Base-by-base conservation (phyloP, 2,329 filamentous ascomycete genomes). In the Bipolaris gigantea region DNA sequence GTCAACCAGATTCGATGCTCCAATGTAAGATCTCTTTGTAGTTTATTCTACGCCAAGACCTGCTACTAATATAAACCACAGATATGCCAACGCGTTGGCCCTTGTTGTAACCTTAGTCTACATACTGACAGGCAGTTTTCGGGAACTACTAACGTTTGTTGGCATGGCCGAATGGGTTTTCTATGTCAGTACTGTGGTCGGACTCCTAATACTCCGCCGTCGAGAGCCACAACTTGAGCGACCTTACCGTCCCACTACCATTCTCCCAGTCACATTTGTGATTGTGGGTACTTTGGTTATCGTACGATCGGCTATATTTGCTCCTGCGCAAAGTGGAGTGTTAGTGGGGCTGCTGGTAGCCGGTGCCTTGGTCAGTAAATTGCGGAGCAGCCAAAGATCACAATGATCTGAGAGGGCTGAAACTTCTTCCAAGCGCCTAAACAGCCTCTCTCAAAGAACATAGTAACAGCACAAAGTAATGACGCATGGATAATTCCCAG, bases 151-250 rank as follows among this genome's bases (percentile, higher is more conserved):
- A 10, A 86, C 83, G 0, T 85, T 74, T 44, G 69, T 71, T 23
- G 70, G 70, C 15, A 73, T 74, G 70, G 70, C 70, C 8, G 66
- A 65, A 55, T 87, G 84, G 65, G 80, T 84, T 0, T 87, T 87
- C 70, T 87, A 87, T 73, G 85, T 87, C 63, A 75, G 86, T 27
- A 84, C 84, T 0, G 84, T 86, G 0, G 62, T 86, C 0, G 85
- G 84, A 0, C 80, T 83, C 1, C 74, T 86, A 9, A 72, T 86
- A 15, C 70, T 87, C 39, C 79, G 85, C 11, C 79, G 78, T 50
- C 78, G 81, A 1, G 83, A 87, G 64, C 85, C 84, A 0, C 67
- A 73, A 0, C 73, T 87, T 2, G 61, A 74, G 0, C 71, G 85
- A 10, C 84, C 85, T 0, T 87, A 86, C 62, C 81, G 80, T 65